Base-by-base conservation (phyloP, 768 basidiomycete genomes). In the Crucibulum laeve region DNA sequence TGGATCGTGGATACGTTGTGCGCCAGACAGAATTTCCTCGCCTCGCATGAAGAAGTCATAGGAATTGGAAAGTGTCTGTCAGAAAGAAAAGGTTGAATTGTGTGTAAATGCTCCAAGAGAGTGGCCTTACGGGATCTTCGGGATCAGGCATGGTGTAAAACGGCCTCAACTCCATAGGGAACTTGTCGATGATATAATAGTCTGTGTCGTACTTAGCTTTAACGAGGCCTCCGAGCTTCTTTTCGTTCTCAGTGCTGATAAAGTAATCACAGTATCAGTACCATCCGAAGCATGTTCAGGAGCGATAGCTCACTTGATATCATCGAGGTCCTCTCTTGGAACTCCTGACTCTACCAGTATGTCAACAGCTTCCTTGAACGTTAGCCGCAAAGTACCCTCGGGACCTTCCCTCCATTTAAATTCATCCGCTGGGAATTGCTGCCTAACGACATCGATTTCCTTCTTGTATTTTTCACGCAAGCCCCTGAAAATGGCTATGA, bases 31-130 rank as follows among this genome's bases (percentile, higher is more conserved):
- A 57, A 99, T 98, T 65, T 99, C 96, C 67, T 99, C 93, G 8
- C 96, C 96, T 24, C 96, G 82, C 95, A 99, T 97, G 79, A 99
- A 98, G 70, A 99, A 98, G 68, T 99, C 96, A 65, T 98, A 99
- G 18, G 96, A 98, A 67, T 98, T 98, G 40, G 96, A 97, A 30
- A 96, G 72, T 5, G 80, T 82, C 87, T 94, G 55, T 17, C 22
- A 38, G 37, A 40, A 30, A 25, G 26, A 36, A 36, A 24, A 33
- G 25, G 33, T 7, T 23, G 14, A 25, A 17, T 14, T 5, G 25
- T 17, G 14, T 19, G 22, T 22, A 13, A 4, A 36, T 5, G 25
- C 39, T 14, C 8, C 22, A 47, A 38, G 42, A 22, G 67, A n/a
- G n/a, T n/a, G n/a, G n/a, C n/a, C 83, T 53, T 53, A 92, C 91